Percentiles rank a stretch among this genome's conserved stretches.
Conservation (phyloP, 176 grass and related monocot genomes). For the Avena insularis region DNA sequence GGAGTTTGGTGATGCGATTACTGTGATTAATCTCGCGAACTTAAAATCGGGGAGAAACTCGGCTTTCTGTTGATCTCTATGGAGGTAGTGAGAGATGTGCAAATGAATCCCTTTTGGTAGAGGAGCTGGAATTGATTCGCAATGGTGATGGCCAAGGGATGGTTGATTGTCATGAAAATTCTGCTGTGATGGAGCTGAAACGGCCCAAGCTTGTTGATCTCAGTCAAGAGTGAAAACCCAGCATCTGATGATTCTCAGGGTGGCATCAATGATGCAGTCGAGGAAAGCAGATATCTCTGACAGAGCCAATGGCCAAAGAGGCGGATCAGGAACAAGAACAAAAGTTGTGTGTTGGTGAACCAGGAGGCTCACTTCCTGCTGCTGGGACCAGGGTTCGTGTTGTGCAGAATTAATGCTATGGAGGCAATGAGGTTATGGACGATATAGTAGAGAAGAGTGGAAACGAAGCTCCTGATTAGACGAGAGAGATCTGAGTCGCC, state of each 20-base stretch:
- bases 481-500: no score
- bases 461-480: no score
- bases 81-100: neutral
- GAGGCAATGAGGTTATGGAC: no score
- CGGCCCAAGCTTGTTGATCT: conserved; percentile 6
- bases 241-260: neutral
- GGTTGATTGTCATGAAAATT: conserved; percentile 9
- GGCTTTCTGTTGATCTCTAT: conserved; percentile 5
- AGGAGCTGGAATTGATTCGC: neutral
- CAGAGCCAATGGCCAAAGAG: conserved; percentile 1
- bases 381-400: no score
- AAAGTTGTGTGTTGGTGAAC: neutral
- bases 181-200: conserved; percentile 15
- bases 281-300: conserved; percentile 4
- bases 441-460: no score
- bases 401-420: no score
- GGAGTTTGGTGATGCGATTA: neutral
- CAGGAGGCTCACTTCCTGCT: neutral
- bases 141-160: conserved; percentile 14
- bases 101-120: conserved; percentile 9
- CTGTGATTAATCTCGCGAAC: neutral
- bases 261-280: neutral
- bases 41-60: neutral
- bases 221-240: neutral
- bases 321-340: neutral